A percentile compares a stretch with the other conserved stretches of the same genome.
Evolutionary conservation across 257 asterid genomes (phyloP).

Genomic region (Fraxinus quadrangulata): DNA sequence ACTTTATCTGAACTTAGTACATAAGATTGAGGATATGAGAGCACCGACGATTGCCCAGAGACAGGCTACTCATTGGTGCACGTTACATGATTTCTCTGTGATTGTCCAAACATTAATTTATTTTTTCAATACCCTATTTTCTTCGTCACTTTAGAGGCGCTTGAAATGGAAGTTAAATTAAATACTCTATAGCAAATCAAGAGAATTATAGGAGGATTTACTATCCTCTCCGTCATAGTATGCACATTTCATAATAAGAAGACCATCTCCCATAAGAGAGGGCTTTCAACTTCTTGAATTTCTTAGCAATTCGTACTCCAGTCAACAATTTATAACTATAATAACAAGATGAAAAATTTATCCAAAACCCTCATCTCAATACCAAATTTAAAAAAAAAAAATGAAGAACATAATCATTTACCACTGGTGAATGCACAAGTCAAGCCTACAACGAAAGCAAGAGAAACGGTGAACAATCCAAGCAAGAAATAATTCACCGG

Average conservation of each 20-base stretch:
- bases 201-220: background rate
- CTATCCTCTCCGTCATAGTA: background rate
- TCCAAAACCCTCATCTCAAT: background rate
- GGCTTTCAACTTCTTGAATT: background rate
- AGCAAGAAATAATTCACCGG: slow-evolving; percentile 80
- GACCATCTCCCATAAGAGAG: background rate
- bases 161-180: background rate
- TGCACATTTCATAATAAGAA: background rate
- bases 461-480: slow-evolving; percentile 64
- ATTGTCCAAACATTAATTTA: background rate
- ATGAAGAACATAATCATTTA: slow-evolving; percentile 16
- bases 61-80: background rate
- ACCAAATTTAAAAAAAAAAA: background rate
- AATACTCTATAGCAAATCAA: background rate
- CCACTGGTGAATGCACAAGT: slow-evolving; percentile 78
- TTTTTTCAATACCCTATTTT: background rate
- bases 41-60: background rate
- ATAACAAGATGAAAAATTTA: background rate
- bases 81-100: background rate
- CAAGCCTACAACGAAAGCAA: slow-evolving; percentile 74
- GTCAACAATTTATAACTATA: background rate
- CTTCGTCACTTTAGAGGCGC: background rate
- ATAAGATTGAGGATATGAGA: background rate
- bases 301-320: background rate
- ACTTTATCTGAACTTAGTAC: background rate